Evolutionary conservation across 2,329 filamentous ascomycete genomes (phyloP).

Genomic region (Venturia nashicola): DNA sequence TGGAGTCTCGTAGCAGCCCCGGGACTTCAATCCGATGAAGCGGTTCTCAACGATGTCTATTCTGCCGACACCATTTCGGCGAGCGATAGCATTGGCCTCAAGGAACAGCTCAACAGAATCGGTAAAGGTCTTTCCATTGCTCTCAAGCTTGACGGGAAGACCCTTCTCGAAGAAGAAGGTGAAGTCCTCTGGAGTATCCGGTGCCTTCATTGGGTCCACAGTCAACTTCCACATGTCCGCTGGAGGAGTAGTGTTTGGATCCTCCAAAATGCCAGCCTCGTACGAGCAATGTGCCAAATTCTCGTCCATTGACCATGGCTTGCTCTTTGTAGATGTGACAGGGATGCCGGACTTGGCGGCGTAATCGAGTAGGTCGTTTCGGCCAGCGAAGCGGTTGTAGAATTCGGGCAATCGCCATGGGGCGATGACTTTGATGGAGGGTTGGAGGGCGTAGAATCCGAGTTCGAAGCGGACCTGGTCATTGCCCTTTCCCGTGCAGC

Average conservation of each 20-base stretch:
- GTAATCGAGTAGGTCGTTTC: slow-evolving; percentile 61
- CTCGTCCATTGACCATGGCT: slow-evolving; percentile 54
- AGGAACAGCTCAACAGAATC: slow-evolving; percentile 63
- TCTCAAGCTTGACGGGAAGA: slow-evolving; percentile 54
- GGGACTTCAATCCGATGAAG: slow-evolving; percentile 67
- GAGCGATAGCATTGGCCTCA: slow-evolving; percentile 57
- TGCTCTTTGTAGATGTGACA: slow-evolving; percentile 60
- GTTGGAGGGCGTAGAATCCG: slow-evolving; percentile 49
- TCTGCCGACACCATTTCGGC: slow-evolving; percentile 61
- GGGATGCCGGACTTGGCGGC: slow-evolving; percentile 55
- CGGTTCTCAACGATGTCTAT: slow-evolving; percentile 78
- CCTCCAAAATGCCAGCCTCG: slow-evolving; percentile 66
- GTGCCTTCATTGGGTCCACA: slow-evolving; percentile 52
- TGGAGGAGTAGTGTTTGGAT: slow-evolving; percentile 51
- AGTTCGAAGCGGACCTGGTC: slow-evolving; percentile 51
- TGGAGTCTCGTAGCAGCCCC: slow-evolving; percentile 62
- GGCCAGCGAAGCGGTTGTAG: slow-evolving; percentile 58
- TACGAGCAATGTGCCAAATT: slow-evolving; percentile 69
- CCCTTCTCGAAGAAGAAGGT: slow-evolving; percentile 62
- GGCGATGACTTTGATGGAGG: slow-evolving; percentile 56
- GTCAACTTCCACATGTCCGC: slow-evolving; percentile 70
- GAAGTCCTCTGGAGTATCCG: slow-evolving; percentile 59
- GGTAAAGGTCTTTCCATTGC: slow-evolving; percentile 41
- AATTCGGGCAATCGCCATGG: slow-evolving; percentile 62
- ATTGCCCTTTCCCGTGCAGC: slow-evolving; percentile 54